Conservation (phyloP, 2,329 filamentous ascomycete species). For the Colletotrichum sp. region DNA sequence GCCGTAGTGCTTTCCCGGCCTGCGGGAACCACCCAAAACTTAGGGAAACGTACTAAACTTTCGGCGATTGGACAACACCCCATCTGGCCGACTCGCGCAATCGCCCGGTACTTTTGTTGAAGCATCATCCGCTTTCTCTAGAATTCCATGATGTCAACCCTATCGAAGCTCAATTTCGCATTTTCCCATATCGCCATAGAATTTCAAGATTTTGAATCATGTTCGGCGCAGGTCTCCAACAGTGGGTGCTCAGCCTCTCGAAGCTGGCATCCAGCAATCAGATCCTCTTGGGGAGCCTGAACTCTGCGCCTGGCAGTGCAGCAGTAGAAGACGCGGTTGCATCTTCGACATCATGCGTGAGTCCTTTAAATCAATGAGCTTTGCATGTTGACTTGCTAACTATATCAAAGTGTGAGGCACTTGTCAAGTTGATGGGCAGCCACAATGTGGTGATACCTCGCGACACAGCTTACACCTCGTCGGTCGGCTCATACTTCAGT, state of each 20-base stretch:
- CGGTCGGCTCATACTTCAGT: not conserved
- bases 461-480: not conserved
- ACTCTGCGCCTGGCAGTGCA: not conserved
- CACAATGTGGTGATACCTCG: not conserved
- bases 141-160: fast-evolving
- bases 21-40: not conserved
- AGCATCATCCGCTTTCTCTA: not conserved
- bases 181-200: not conserved
- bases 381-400: not conserved
- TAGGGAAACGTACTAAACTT: not conserved
- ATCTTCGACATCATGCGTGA: not conserved
- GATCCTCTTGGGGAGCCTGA: not conserved
- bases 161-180: fast-evolving
- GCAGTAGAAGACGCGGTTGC: not conserved
- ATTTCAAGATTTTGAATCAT: not conserved
- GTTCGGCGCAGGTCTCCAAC: not conserved
- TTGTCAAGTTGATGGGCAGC: not conserved
- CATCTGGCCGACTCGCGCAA: not conserved
- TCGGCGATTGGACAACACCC: not conserved
- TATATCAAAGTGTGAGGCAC: not conserved
- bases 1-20: not conserved
- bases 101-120: not conserved
- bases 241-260: not conserved
- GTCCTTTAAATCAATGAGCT: not conserved
- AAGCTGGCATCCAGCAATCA: not conserved